These are phyloP conservation scores for Globisporangium emineosum DNA, from an alignment of 352 stramenopile genomes.

Conservation along the genomic window DNA sequence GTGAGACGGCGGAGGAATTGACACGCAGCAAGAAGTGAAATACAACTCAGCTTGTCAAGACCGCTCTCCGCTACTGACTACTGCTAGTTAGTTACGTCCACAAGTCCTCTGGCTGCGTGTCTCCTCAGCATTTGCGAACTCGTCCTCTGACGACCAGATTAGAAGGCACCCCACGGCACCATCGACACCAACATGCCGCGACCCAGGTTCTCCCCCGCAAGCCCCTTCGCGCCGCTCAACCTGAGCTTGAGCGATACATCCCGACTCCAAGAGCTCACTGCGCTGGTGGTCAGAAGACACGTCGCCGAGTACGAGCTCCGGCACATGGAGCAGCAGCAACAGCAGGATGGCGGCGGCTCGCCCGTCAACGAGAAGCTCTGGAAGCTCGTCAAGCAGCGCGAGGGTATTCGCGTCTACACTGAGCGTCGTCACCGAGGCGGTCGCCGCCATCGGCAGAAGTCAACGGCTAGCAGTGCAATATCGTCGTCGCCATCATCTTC, in stretches of 20 bases:
- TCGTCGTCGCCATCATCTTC: neutral
- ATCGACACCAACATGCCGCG: neutral
- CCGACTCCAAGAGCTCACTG: neutral
- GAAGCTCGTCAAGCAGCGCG: slow-evolving; percentile 5
- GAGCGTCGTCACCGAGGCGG: slow-evolving; percentile 21
- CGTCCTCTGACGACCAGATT: neutral
- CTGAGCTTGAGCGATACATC: neutral
- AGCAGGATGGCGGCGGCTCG: slow-evolving; percentile 12
- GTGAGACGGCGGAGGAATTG: neutral
- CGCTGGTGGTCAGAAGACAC: neutral
- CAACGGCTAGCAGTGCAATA: neutral
- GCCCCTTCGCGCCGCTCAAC: neutral
- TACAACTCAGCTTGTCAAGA: neutral
- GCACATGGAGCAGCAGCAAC: slow-evolving; percentile 2
- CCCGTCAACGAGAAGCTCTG: slow-evolving; percentile 1
- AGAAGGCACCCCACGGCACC: neutral
- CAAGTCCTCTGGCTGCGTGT: neutral
- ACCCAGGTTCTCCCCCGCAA: neutral
- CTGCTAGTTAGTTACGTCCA: neutral
- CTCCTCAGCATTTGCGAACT: neutral
- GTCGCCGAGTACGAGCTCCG: slow-evolving; percentile 6
- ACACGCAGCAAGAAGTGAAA: neutral
- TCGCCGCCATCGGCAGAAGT: neutral
- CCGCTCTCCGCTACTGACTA: neutral
- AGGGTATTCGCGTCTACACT: slow-evolving; percentile 6